These are phyloP conservation scores for Blumeria hordei DNA, from an alignment of 2,329 filamentous ascomycete genomes.

Conservation along the genomic window DNA sequence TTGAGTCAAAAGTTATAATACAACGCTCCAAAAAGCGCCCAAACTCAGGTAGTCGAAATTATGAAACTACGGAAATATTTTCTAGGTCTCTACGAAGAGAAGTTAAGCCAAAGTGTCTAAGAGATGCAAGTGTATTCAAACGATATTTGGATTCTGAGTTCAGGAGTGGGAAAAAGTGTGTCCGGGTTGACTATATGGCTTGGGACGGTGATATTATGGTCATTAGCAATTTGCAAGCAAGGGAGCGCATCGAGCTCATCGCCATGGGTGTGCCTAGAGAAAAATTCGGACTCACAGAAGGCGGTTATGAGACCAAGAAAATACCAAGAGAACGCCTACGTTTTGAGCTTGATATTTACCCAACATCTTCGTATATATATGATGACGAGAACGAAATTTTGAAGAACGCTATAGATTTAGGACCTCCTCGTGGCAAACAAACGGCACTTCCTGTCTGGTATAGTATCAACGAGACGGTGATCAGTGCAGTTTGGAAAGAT, in stretches of 20 bases:
- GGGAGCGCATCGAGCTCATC: conserved; percentile 28
- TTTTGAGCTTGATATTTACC: conserved; percentile 34
- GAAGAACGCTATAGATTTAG: conserved; percentile 12
- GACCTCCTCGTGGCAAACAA: conserved; percentile 10
- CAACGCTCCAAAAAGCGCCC: conserved; percentile 34
- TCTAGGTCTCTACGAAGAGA: conserved; percentile 30
- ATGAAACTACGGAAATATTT: conserved; percentile 35
- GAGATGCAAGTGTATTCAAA: conserved; percentile 36
- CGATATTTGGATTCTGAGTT: conserved; percentile 28
- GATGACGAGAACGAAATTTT: conserved; percentile 25
- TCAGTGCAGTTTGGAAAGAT: conserved; percentile 37
- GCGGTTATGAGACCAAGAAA: conserved; percentile 45
- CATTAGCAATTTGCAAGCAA: conserved; percentile 37
- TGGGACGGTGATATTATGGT: conserved; percentile 43
- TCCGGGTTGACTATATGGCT: conserved; percentile 28
- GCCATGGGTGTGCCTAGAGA: conserved; percentile 32
- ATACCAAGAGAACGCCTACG: conserved; percentile 40
- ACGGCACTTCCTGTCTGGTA: conserved; percentile 46
- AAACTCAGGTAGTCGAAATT: conserved; percentile 29
- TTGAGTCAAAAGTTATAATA: conserved; percentile 20
- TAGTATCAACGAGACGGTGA: conserved; percentile 36
- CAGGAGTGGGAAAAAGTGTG: conserved; percentile 3
- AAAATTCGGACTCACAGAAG: conserved; percentile 45
- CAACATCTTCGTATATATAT: conserved; percentile 32
- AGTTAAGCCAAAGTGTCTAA: conserved; percentile 27